These are phyloP conservation scores for Nymphaea thermarum DNA, from an alignment of 164 flowering plant species.

Conservation along the genomic window DNA sequence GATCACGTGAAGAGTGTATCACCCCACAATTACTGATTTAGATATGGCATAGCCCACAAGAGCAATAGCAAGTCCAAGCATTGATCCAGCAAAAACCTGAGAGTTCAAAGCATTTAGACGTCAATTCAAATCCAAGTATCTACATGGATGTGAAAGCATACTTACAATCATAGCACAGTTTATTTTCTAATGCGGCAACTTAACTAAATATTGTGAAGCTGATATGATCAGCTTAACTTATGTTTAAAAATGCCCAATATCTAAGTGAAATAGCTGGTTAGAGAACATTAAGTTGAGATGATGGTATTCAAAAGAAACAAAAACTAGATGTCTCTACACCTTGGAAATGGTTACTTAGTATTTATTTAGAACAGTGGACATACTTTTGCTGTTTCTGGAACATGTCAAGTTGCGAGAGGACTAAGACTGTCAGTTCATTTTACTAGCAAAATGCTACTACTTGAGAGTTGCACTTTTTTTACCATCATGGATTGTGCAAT, in stretches of 20 bases:
- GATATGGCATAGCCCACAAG: conserved; percentile 1
- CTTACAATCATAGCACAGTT: not conserved
- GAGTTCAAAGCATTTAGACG: not conserved
- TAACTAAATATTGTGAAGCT: not conserved
- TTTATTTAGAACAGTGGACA: no score
- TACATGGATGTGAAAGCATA: not conserved
- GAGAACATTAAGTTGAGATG: no score
- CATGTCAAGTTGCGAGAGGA: no score
- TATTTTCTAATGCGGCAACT: not conserved
- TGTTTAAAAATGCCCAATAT: no score
- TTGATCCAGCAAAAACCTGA: conserved; percentile 38
- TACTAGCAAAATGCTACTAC: no score
- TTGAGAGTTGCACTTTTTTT: no score
- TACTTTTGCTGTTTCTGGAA: no score
- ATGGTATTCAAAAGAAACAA: not conserved
- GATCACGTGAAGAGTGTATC: not conserved
- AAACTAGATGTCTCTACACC: not conserved
- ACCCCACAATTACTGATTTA: not conserved
- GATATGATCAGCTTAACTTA: no score
- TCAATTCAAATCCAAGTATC: not conserved
- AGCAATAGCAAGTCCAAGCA: conserved; percentile 29
- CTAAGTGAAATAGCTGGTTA: not conserved
- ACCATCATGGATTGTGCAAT: no score
- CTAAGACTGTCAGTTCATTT: no score
- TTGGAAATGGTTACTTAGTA: not conserved